These are phyloP conservation scores for Debaryomyces coudertii DNA, from an alignment of 1,139 yeast genomes.

Conservation along the genomic window DNA sequence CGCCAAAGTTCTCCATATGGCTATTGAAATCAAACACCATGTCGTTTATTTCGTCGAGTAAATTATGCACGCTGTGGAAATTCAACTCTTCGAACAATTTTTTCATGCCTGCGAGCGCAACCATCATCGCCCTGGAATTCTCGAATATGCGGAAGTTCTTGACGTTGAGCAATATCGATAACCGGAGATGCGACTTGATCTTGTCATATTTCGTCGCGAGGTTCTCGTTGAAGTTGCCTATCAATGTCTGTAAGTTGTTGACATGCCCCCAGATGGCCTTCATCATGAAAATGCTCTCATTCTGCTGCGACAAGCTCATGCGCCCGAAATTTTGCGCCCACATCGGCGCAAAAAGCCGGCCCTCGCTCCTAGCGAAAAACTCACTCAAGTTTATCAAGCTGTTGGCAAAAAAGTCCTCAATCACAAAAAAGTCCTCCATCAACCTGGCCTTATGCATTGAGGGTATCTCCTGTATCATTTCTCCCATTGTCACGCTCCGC, in stretches of 20 bases:
- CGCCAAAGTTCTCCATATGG: conserved; percentile 4
- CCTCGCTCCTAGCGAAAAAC: conserved; percentile 9
- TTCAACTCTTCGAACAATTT: conserved; percentile 9
- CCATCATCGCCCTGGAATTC: conserved; percentile 15
- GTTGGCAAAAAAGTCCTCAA: conserved; percentile 14
- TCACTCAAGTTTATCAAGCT: conserved; percentile 13
- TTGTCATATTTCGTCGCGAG: conserved; percentile 8
- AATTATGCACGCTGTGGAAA: conserved; percentile 11
- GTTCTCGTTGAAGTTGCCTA: conserved; percentile 11
- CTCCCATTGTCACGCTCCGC: conserved; percentile 10
- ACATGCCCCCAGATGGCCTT: conserved; percentile 6
- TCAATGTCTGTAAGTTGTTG: conserved; percentile 7
- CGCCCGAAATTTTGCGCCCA: conserved; percentile 4
- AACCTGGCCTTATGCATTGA: conserved; percentile 8
- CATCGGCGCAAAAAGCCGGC: conserved; percentile 10
- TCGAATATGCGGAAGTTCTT: conserved; percentile 10
- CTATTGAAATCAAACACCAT: conserved; percentile 14
- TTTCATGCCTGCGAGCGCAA: conserved; percentile 11
- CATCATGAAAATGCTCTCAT: conserved; percentile 9
- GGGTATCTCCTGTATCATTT: conserved; percentile 12
- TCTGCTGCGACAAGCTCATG: conserved; percentile 6
- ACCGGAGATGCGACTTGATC: conserved; percentile 9
- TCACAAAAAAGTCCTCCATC: conserved; percentile 12
- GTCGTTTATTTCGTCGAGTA: conserved; percentile 14
- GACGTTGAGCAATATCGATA: conserved; percentile 13